These are phyloP conservation scores for Hypoxylon sp. DNA, from an alignment of 2,329 filamentous ascomycete species.

Conservation along the genomic window DNA sequence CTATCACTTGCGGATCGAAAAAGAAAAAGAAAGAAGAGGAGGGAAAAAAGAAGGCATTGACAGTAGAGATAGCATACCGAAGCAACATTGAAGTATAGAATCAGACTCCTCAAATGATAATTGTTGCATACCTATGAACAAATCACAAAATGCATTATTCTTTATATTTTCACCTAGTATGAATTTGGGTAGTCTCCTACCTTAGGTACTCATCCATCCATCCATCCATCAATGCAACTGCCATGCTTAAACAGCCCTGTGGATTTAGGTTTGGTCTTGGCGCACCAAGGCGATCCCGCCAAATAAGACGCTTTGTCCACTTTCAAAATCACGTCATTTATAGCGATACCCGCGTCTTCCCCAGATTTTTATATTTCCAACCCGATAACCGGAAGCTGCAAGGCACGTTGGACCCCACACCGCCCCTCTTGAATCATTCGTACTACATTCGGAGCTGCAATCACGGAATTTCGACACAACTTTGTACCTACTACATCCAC, in stretches of 20 bases:
- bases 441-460: slow-evolving; percentile 31
- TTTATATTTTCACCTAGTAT: too few relatives aligned
- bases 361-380: slow-evolving; percentile 44
- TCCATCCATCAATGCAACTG: not conserved
- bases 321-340: slow-evolving; percentile 51
- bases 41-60: too few relatives aligned
- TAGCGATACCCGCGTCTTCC: slow-evolving; percentile 47
- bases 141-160: not conserved
- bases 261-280: slow-evolving; percentile 20
- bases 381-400: slow-evolving; percentile 53
- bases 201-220: not conserved
- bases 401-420: slow-evolving; percentile 35
- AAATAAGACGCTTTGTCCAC: slow-evolving; percentile 42
- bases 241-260: slow-evolving; percentile 24
- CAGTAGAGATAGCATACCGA: not conserved
- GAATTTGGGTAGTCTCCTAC: too few relatives aligned
- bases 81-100: too few relatives aligned
- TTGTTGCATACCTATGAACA: not conserved
- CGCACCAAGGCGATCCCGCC: slow-evolving; percentile 3
- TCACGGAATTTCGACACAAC: slow-evolving; percentile 37
- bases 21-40: too few relatives aligned
- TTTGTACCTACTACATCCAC: slow-evolving; percentile 8
- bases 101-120: not conserved
- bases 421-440: slow-evolving; percentile 33
- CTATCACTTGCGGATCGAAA: not conserved